phyloP scores from a whole-genome alignment of 345 rosid genomes.

The Pistacia atlantica region DNA sequence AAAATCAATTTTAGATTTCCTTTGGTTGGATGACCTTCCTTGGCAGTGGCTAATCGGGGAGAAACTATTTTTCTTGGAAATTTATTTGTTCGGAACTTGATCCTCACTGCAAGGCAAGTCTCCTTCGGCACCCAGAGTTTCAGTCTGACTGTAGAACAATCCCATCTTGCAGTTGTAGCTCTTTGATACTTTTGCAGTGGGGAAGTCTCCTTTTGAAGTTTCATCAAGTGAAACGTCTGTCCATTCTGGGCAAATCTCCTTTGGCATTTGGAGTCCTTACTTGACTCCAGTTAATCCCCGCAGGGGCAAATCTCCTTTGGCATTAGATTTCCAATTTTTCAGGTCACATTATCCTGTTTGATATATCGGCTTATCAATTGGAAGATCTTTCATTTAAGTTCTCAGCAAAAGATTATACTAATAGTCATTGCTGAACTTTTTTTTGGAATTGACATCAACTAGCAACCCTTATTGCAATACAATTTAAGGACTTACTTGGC shows the following conservation, averaged over 20 bases:
- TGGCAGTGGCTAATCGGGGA: constrained; percentile 28
- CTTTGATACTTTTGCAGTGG: constrained; percentile 21
- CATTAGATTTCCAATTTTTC: constrained; percentile 31
- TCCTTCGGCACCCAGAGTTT: constrained; percentile 25
- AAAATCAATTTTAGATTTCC: constrained; percentile 24
- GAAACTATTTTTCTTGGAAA: constrained; percentile 23
- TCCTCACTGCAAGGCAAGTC: constrained; percentile 15
- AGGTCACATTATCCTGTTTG: constrained; percentile 21
- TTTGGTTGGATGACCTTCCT: constrained; percentile 31
- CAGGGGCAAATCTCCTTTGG: constrained; percentile 47
- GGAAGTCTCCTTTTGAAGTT: constrained; percentile 29
- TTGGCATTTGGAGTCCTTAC: constrained; percentile 51
- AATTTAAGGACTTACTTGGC: neutral
- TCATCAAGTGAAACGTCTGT: constrained; percentile 31
- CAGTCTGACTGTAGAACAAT: constrained; percentile 18
- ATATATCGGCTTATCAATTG: constrained; percentile 17
- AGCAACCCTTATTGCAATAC: neutral
- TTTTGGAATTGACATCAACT: constrained; percentile 4
- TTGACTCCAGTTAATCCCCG: constrained; percentile 33
- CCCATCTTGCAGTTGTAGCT: constrained; percentile 13
- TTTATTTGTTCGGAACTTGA: constrained; percentile 27
- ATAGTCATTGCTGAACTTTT: neutral
- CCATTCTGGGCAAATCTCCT: constrained; percentile 71
- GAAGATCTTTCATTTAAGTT: constrained; percentile 7
- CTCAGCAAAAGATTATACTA: neutral